Base-by-base conservation (phyloP, 805 yeast species). In the Geotrichum ghanense region DNA sequence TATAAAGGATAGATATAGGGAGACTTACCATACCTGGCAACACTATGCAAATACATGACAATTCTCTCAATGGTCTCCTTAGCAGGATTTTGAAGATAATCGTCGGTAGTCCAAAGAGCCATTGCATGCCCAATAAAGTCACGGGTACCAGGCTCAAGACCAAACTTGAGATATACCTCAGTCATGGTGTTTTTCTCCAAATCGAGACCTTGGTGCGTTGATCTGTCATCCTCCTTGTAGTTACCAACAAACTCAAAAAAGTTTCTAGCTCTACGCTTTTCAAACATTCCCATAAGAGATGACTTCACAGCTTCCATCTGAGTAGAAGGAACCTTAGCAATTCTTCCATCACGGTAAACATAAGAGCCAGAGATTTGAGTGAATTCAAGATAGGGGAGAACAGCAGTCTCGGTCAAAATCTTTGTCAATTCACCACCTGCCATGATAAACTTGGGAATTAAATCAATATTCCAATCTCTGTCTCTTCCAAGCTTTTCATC, bases 41-140 rank as follows among this genome's bases (percentile, higher is more conserved):
- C 94, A 12, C 95, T 84, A 56, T 85, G 86, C 43, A 86, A 81
- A 60, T 92, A 92, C 50, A 92, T 73, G 44, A 84, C 66, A 47
- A 92, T 78, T 64, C 97, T 75, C 62, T 90, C 92, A 57, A 83
- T 77, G 7, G 96, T 81, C 61, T 88, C 95, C 60, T 96, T 76
- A 3, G 96, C 95, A 7, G 95, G 95, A 64, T 85, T 79, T 50
- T 72, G 74, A 60, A 92, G 69, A 64, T 92, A 92, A 46, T 83
- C 88, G 60, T 92, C 98, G 58, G 86, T 89, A 19, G 92, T 76
- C 82, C 95, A 89, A 50, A 92, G 74, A 14, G 97, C 98, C 98
- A 92, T 92, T 3, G 98, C 92, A 65, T 92, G 98, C 42, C 98
- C 98, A 53, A 92, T 85, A 59, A 92, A 92, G 65, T 92, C 97